Evolutionary conservation across 2,329 filamentous ascomycete genomes (phyloP).

Genomic region (Colletotrichum horii): DNA sequence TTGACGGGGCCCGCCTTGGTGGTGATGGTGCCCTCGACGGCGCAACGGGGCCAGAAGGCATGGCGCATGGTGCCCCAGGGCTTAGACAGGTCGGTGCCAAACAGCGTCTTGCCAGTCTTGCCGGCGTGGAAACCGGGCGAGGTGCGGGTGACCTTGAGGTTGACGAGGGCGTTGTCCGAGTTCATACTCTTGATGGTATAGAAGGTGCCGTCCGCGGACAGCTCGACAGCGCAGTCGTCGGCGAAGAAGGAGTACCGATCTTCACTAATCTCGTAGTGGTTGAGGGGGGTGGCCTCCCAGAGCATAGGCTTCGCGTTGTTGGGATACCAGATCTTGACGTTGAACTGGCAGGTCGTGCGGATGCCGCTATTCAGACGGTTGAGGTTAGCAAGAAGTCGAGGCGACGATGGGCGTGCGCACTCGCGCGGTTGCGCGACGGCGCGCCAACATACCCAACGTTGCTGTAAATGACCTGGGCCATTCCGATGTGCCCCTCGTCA

Average conservation of each 20-base stretch:
- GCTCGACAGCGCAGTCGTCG: conserved; percentile 81
- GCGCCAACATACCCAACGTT: conserved; percentile 79
- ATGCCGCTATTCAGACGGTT: conserved; percentile 68
- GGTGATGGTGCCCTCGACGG: conserved; percentile 81
- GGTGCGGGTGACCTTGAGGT: conserved; percentile 78
- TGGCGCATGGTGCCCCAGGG: conserved; percentile 96
- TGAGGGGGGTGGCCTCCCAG: conserved; percentile 84
- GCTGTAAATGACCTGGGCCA: conserved; percentile 95
- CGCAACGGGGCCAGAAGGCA: conserved; percentile 91
- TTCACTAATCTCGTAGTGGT: conserved; percentile 82
- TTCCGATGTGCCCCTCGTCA: conserved; percentile 76
- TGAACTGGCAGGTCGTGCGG: conserved; percentile 91
- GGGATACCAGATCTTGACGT: conserved; percentile 86
- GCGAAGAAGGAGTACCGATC: conserved; percentile 85
- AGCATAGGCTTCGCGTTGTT: conserved; percentile 75
- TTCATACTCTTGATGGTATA: conserved; percentile 92
- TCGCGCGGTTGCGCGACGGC: neutral
- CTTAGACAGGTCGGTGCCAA: conserved; percentile 81
- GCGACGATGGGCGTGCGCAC: neutral
- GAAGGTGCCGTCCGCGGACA: conserved; percentile 81
- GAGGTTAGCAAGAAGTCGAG: neutral
- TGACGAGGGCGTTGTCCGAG: conserved; percentile 81
- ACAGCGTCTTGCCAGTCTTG: conserved; percentile 82
- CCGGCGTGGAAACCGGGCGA: conserved; percentile 86
- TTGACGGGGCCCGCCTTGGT: conserved; percentile 83